A percentile compares a stretch with the other conserved stretches of the same genome.
Conservation (phyloP, 2,329 filamentous ascomycete genomes). For the Chalara sp. region DNA sequence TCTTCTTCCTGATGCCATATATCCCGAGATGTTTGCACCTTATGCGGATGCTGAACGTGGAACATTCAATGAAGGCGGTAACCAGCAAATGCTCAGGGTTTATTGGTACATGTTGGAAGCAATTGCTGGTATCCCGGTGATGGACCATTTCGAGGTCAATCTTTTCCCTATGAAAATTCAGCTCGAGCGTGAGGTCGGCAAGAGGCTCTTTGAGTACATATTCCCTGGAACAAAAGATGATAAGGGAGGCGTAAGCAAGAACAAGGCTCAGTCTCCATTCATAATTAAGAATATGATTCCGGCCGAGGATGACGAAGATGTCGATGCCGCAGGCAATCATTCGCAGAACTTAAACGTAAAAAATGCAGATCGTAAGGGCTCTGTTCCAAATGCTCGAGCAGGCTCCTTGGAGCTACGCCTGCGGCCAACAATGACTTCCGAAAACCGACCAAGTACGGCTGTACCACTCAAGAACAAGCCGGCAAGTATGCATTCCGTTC, state of each 20-base stretch:
- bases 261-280: constrained; percentile 44
- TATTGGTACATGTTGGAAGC: constrained; percentile 99
- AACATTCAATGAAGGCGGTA: constrained; percentile 44
- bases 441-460: constrained; percentile 25
- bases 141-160: constrained; percentile 94
- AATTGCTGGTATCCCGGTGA: constrained; percentile 93
- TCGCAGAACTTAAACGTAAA: constrained; percentile 11
- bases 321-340: constrained; percentile 22
- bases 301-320: constrained; percentile 26
- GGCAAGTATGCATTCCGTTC: constrained; percentile 18
- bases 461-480: constrained; percentile 16
- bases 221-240: constrained; percentile 68
- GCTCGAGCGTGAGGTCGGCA: constrained; percentile 84
- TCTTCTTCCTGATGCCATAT: constrained; percentile 80
- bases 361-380: constrained; percentile 38
- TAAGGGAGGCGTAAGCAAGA: constrained; percentile 36
- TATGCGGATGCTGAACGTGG: constrained; percentile 65
- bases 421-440: constrained; percentile 69
- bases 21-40: constrained; percentile 91
- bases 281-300: constrained; percentile 45
- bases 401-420: constrained; percentile 77
- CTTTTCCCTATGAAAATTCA: constrained; percentile 91
- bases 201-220: constrained; percentile 93
- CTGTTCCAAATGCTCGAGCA: constrained; percentile 44
- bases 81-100: constrained; percentile 81